Evolutionary conservation across 139 green algal genomes (phyloP).

Genomic region (Asterochloris erici): DNA sequence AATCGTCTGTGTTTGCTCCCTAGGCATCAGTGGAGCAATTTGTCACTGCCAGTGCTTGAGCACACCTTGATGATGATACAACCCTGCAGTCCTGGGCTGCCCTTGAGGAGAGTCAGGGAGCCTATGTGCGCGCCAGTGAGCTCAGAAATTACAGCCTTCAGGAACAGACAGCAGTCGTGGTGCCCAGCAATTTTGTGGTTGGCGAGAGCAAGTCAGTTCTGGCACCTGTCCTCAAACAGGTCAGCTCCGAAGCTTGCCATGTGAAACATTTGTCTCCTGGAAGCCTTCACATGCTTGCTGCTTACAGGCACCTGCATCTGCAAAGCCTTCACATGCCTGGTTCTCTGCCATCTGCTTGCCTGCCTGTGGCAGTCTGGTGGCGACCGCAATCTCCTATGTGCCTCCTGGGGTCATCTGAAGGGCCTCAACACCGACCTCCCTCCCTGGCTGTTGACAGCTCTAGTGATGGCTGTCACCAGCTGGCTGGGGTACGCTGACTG

Average conservation of each 20-base stretch:
- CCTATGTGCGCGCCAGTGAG: constrained; percentile 73
- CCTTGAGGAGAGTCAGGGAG: constrained; percentile 85
- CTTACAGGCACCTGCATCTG: neutral
- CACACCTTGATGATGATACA: neutral
- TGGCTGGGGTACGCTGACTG: no score
- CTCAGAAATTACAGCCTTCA: constrained; percentile 69
- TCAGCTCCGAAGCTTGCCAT: neutral
- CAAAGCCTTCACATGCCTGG: neutral
- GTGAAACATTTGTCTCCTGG: neutral
- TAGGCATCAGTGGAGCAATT: neutral
- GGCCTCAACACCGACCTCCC: neutral
- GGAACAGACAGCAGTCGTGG: constrained; percentile 33
- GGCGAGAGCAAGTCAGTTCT: neutral
- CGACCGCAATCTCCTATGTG: neutral
- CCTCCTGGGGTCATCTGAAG: neutral
- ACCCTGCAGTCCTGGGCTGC: constrained; percentile 69
- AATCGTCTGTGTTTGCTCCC: neutral
- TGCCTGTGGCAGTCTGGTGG: neutral
- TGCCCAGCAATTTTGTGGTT: constrained; percentile 52
- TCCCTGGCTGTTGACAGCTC: no score
- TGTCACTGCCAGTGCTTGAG: neutral
- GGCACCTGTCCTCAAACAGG: constrained; percentile 12
- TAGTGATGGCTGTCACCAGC: no score
- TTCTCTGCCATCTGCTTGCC: neutral
- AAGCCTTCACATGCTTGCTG: neutral